These are phyloP conservation scores for Melianthus villosus DNA, from an alignment of 441 rosid species.

Conservation along the genomic window DNA sequence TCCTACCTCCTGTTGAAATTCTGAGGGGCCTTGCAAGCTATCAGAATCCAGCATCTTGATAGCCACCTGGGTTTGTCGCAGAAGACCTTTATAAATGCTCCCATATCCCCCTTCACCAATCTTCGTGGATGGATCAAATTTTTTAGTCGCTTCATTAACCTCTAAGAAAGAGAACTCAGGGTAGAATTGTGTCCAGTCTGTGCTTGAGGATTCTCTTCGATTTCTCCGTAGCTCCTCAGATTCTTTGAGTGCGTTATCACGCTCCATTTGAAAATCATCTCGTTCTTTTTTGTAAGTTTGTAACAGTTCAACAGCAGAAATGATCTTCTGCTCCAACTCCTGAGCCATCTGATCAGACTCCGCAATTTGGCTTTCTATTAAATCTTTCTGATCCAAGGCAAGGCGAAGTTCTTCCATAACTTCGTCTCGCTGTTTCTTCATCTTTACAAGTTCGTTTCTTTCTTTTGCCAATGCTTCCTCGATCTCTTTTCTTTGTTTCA, in stretches of 20 bases:
- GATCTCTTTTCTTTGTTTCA: conserved; percentile 44
- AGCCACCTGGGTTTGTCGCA: conserved; percentile 62
- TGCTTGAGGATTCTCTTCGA: conserved; percentile 39
- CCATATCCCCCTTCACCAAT: conserved; percentile 97
- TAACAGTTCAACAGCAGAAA: conserved; percentile 65
- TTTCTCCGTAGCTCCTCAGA: conserved; percentile 63
- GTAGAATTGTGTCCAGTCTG: conserved; percentile 34
- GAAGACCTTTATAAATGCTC: conserved; percentile 55
- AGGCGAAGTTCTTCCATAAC: conserved; percentile 33
- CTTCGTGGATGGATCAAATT: conserved; percentile 52
- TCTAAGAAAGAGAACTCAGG: conserved; percentile 62
- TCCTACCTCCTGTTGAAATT: conserved; percentile 91
- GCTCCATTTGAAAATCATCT: conserved; percentile 54
- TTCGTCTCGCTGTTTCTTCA: conserved; percentile 30
- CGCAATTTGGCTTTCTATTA: conserved; percentile 39
- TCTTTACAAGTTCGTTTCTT: conserved; percentile 32
- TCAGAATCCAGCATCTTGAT: conserved; percentile 56
- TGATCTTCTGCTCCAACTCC: conserved; percentile 67
- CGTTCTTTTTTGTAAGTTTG: conserved; percentile 52
- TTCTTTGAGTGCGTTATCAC: conserved; percentile 72
- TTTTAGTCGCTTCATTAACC: conserved; percentile 54
- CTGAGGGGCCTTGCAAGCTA: conserved; percentile 73
- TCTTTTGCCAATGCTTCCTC: conserved; percentile 44
- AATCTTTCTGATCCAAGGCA: conserved; percentile 31
- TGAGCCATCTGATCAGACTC: conserved; percentile 36